A percentile compares a stretch with the other conserved stretches of the same genome.
Evolutionary conservation across 2,329 filamentous ascomycete species (phyloP).

Genomic region (Gliomastix tumulicola): DNA sequence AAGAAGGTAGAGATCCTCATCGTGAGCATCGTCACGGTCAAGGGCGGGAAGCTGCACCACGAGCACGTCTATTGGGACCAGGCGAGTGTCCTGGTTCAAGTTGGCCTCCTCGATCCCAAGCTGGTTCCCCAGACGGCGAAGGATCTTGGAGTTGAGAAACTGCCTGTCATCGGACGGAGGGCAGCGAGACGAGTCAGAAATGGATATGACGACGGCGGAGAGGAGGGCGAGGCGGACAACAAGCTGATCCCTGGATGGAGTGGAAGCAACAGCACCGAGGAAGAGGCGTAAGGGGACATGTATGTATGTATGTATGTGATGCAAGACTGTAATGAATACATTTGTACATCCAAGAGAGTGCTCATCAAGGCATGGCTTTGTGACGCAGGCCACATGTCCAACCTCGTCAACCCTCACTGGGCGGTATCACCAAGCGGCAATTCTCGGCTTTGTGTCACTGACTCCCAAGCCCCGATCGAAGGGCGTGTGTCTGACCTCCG

Average conservation of each 20-base stretch:
- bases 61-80: constrained; percentile 63
- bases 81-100: constrained; percentile 50
- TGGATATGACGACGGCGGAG: constrained; percentile 22
- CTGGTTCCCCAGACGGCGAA: constrained; percentile 24
- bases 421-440: too few species aligned
- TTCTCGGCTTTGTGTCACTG: too few species aligned
- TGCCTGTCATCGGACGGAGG: constrained; percentile 31
- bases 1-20: constrained; percentile 47
- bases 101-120: constrained; percentile 44
- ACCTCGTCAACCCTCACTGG: too few species aligned
- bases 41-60: constrained; percentile 52
- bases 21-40: constrained; percentile 51
- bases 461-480: too few species aligned
- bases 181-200: constrained; percentile 27
- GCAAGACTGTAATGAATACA: too few species aligned
- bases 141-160: constrained; percentile 21
- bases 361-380: too few species aligned
- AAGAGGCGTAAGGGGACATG: neutral
- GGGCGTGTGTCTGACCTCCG: too few species aligned
- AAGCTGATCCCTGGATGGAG: neutral
- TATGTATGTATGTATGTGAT: too few species aligned
- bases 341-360: too few species aligned
- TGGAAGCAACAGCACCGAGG: neutral
- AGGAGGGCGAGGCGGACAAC: constrained; percentile 13
- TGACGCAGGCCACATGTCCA: too few species aligned